Percentiles rank a stretch among this genome's conserved stretches.
These are phyloP conservation scores for Hypomontagnella submonticulosa DNA, from an alignment of 495 filamentous ascomycete genomes.

Conservation along the genomic window DNA sequence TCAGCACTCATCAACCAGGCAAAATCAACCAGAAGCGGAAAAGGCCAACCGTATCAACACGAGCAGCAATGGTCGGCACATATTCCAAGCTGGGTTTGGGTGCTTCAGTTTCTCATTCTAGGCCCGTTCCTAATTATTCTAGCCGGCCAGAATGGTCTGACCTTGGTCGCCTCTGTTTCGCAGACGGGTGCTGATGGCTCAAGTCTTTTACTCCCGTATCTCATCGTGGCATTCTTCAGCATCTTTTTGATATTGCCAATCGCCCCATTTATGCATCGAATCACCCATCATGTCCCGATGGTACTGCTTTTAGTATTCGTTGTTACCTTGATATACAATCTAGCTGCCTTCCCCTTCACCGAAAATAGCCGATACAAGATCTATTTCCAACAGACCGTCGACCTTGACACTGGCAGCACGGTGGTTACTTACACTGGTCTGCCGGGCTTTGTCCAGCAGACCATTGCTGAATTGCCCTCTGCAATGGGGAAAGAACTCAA, in stretches of 20 bases:
- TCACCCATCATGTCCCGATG: slow-evolving; percentile 82
- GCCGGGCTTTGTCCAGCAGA: slow-evolving; percentile 73
- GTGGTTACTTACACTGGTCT: slow-evolving; percentile 76
- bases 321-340: slow-evolving; percentile 86
- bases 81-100: slow-evolving; percentile 85
- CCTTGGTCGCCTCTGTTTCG: slow-evolving; percentile 75
- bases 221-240: slow-evolving; percentile 72
- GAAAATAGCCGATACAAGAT: slow-evolving; percentile 80
- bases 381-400: slow-evolving; percentile 84
- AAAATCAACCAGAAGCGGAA: slow-evolving; percentile 39
- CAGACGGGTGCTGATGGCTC: slow-evolving; percentile 87
- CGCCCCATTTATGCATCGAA: slow-evolving; percentile 86
- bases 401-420: slow-evolving; percentile 78
- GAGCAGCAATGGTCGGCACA: slow-evolving; percentile 88
- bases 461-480: slow-evolving; percentile 75
- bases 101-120: slow-evolving; percentile 83
- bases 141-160: slow-evolving; percentile 75
- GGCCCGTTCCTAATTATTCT: slow-evolving; percentile 81
- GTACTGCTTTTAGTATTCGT: slow-evolving; percentile 78
- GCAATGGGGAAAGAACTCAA: slow-evolving; percentile 68
- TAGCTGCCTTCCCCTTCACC: slow-evolving; percentile 90
- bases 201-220: slow-evolving; percentile 72
- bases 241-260: slow-evolving; percentile 81
- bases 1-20: slow-evolving; percentile 52
- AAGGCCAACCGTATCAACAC: slow-evolving; percentile 67